A percentile compares a stretch with the other conserved stretches of the same genome.
Conservation (phyloP, 2,329 filamentous ascomycete genomes). For the Cercospora berteroae region DNA sequence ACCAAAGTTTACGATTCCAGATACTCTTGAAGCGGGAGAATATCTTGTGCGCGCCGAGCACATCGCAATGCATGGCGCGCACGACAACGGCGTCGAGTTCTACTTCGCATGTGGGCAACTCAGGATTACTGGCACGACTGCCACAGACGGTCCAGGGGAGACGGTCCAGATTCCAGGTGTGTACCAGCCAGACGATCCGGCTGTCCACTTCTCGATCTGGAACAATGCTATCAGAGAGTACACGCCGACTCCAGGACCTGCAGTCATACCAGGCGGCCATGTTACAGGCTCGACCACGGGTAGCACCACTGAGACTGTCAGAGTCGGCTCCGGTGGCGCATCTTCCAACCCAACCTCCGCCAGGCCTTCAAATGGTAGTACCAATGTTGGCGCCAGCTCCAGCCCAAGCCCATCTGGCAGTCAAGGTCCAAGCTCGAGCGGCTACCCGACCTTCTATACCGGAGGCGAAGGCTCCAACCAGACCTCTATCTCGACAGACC, state of each 20-base stretch:
- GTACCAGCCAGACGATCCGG: constrained; percentile 25
- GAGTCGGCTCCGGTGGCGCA: neutral
- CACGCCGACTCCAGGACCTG: neutral
- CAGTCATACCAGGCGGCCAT: neutral
- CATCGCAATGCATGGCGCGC: constrained; percentile 23
- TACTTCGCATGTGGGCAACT: constrained; percentile 26
- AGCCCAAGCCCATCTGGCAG: neutral
- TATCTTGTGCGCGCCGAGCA: constrained; percentile 25
- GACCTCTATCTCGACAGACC: no score
- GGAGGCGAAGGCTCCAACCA: neutral
- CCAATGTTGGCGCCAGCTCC: neutral
- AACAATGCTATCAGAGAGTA: constrained; percentile 13
- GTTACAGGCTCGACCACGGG: neutral
- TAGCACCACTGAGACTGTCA: neutral
- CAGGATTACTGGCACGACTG: constrained; percentile 21
- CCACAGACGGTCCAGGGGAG: constrained; percentile 13
- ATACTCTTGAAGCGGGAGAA: constrained; percentile 18
- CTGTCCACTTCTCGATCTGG: constrained; percentile 25
- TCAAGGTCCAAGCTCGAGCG: neutral
- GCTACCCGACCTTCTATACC: neutral
- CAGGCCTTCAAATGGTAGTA: neutral
- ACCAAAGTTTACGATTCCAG: constrained; percentile 23
- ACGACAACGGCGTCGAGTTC: constrained; percentile 21
- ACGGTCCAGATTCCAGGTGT: constrained; percentile 25
- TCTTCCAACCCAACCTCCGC: neutral